A percentile compares a stretch with the other conserved stretches of the same genome.
Conservation (phyloP, 768 basidiomycete genomes). For the Strobilomyces confusus region DNA sequence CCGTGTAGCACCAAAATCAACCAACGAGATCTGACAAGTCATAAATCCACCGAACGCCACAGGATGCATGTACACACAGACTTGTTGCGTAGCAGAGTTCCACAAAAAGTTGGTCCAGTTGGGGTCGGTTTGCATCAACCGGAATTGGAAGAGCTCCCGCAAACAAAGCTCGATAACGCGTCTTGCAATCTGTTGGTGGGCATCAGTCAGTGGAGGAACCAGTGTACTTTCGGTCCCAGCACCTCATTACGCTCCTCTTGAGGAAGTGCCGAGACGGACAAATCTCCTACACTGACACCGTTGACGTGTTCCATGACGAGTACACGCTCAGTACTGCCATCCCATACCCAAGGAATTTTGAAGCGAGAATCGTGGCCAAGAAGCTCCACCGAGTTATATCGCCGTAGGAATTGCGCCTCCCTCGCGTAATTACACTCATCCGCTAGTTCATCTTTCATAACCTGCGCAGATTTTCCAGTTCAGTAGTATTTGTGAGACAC, state of each 20-base stretch:
- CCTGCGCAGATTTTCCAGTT: slow-evolving; percentile 37
- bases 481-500: not conserved
- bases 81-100: slow-evolving; percentile 63
- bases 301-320: slow-evolving; percentile 86
- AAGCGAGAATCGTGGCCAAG: slow-evolving; percentile 64
- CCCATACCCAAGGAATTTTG: slow-evolving; percentile 84
- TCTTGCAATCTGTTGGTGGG: slow-evolving; percentile 64
- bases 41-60: not conserved
- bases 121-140: slow-evolving; percentile 97
- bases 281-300: slow-evolving; percentile 78
- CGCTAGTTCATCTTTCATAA: slow-evolving; percentile 83
- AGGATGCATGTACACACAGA: slow-evolving; percentile 21
- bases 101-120: slow-evolving; percentile 99
- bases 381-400: slow-evolving; percentile 49
- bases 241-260: slow-evolving; percentile 75
- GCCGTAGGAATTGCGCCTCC: slow-evolving; percentile 69
- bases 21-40: slow-evolving; percentile 62
- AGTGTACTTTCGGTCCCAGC: slow-evolving; percentile 8
- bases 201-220: not conserved
- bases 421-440: slow-evolving; percentile 91
- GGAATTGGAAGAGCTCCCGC: slow-evolving; percentile 85
- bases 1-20: slow-evolving; percentile 95
- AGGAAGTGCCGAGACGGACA: slow-evolving; percentile 47
- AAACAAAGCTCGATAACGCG: slow-evolving; percentile 83
- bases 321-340: slow-evolving; percentile 74